Conservation (phyloP, 2,329 filamentous ascomycete species). For the Colletotrichum brevisporum region DNA sequence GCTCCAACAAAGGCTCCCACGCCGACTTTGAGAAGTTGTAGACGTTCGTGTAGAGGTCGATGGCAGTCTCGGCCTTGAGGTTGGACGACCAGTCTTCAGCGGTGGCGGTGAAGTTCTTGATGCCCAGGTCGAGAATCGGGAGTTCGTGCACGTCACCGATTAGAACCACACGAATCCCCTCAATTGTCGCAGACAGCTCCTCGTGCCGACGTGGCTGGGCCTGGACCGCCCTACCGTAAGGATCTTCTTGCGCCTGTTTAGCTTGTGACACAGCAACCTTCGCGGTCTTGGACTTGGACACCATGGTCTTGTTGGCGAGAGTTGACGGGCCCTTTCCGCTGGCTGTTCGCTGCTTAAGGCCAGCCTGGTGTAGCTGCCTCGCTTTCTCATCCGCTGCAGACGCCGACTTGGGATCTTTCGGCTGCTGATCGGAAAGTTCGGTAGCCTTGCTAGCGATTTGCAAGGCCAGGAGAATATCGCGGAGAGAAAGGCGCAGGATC, state of each 20-base stretch:
- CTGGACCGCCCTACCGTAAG: constrained; percentile 26
- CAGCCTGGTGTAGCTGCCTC: constrained; percentile 64
- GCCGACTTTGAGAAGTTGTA: constrained; percentile 99
- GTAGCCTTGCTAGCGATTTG: constrained; percentile 94
- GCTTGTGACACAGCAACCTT: constrained; percentile 49
- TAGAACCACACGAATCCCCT: constrained; percentile 91
- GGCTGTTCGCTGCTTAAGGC: constrained; percentile 68
- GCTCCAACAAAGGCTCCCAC: constrained; percentile 96
- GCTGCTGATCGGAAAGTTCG: constrained; percentile 81
- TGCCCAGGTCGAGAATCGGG: constrained; percentile 92
- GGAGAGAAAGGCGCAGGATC: constrained; percentile 88
- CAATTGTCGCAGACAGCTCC: constrained; percentile 86
- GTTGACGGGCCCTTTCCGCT: constrained; percentile 71
- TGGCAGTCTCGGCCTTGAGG: constrained; percentile 88
- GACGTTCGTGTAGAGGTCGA: constrained; percentile 95
- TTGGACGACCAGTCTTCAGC: constrained; percentile 93
- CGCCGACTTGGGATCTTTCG: constrained; percentile 55
- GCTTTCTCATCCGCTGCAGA: constrained; percentile 67
- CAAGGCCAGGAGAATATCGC: constrained; percentile 93
- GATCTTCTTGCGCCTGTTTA: constrained; percentile 38
- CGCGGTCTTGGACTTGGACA: constrained; percentile 49
- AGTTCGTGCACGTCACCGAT: constrained; percentile 97
- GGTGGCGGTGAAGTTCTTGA: constrained; percentile 88
- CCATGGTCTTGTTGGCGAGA: constrained; percentile 57
- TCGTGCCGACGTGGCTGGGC: constrained; percentile 66